Evolutionary conservation across 768 basidiomycete genomes (phyloP).

Genomic region (Suillus clintonianus): DNA sequence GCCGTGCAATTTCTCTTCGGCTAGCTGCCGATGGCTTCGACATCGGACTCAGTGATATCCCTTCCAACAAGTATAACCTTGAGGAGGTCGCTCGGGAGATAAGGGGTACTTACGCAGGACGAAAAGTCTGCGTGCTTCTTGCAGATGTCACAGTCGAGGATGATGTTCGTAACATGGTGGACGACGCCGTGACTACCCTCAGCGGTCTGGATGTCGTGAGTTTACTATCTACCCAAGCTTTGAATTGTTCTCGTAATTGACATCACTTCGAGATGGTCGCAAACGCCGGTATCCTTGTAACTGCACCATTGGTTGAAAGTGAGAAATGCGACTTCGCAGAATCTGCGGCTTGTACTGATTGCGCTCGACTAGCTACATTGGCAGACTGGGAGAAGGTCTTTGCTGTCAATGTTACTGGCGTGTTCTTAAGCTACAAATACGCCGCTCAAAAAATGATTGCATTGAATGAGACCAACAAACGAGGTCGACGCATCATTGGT

Average conservation of each 20-base stretch:
- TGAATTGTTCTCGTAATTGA: too few species aligned
- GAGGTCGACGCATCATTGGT: conserved; percentile 41
- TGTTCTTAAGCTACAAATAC: conserved; percentile 36
- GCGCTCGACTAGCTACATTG: conserved; percentile 19
- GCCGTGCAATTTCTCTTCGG: conserved; percentile 33
- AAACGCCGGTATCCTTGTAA: conserved; percentile 20
- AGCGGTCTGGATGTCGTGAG: conserved; percentile 53
- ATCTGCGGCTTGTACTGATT: neutral
- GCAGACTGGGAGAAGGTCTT: conserved; percentile 33
- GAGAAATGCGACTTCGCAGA: neutral
- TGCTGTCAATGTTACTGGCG: conserved; percentile 36
- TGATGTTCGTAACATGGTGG: conserved; percentile 44
- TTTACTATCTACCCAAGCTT: neutral
- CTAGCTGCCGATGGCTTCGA: conserved; percentile 36
- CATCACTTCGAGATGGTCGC: conserved; percentile 23
- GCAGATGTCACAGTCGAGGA: conserved; percentile 45
- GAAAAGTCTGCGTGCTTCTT: conserved; percentile 22
- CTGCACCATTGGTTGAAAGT: conserved; percentile 14
- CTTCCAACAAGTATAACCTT: conserved; percentile 16
- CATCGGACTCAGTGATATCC: conserved; percentile 33
- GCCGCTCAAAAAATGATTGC: conserved; percentile 41
- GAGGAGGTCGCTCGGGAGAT: conserved; percentile 32
- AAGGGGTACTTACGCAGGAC: conserved; percentile 21
- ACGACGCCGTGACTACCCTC: conserved; percentile 27
- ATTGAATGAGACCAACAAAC: conserved; percentile 28